Percentiles rank a stretch among this genome's conserved stretches.
These are phyloP conservation scores for Hygrophoropsis aurantiaca DNA, from an alignment of 768 basidiomycete genomes.

Conservation along the genomic window DNA sequence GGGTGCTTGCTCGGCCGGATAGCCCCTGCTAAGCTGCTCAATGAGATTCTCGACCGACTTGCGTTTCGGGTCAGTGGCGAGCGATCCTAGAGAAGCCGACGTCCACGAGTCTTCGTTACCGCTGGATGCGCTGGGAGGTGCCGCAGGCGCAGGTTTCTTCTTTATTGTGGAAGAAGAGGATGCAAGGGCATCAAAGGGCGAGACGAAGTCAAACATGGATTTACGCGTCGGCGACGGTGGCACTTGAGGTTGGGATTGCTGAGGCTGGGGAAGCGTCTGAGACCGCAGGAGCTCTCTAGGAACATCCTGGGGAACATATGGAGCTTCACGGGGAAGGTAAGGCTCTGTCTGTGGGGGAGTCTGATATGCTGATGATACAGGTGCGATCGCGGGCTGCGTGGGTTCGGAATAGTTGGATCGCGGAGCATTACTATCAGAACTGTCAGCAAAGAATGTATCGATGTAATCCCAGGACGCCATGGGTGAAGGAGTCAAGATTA, in stretches of 20 bases:
- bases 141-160: slow-evolving; percentile 67
- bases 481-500: slow-evolving; percentile 16
- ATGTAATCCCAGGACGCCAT: slow-evolving; percentile 34
- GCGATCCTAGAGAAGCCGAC: slow-evolving; percentile 24
- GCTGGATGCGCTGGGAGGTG: slow-evolving; percentile 38
- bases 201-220: slow-evolving; percentile 84
- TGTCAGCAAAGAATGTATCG: slow-evolving; percentile 29
- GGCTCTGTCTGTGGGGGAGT: slow-evolving; percentile 10
- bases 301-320: slow-evolving; percentile 21
- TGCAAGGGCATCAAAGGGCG: slow-evolving; percentile 80
- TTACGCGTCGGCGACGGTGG: slow-evolving; percentile 70
- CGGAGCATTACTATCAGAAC: slow-evolving; percentile 40
- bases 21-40: slow-evolving; percentile 62
- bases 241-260: slow-evolving; percentile 34
- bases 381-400: slow-evolving; percentile 31
- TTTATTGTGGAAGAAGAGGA: slow-evolving; percentile 47
- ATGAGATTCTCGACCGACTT: slow-evolving; percentile 83
- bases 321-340: slow-evolving; percentile 43
- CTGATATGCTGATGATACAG: slow-evolving; percentile 46
- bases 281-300: slow-evolving; percentile 26
- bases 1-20: slow-evolving; percentile 36
- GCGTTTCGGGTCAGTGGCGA: slow-evolving; percentile 55
- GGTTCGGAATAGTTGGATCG: slow-evolving; percentile 53
- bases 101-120: slow-evolving; percentile 65
- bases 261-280: slow-evolving; percentile 29